Percentiles rank a stretch among this genome's conserved stretches.
These are phyloP conservation scores for Pythium chondricola DNA, from an alignment of 352 stramenopile species.

Conservation along the genomic window DNA sequence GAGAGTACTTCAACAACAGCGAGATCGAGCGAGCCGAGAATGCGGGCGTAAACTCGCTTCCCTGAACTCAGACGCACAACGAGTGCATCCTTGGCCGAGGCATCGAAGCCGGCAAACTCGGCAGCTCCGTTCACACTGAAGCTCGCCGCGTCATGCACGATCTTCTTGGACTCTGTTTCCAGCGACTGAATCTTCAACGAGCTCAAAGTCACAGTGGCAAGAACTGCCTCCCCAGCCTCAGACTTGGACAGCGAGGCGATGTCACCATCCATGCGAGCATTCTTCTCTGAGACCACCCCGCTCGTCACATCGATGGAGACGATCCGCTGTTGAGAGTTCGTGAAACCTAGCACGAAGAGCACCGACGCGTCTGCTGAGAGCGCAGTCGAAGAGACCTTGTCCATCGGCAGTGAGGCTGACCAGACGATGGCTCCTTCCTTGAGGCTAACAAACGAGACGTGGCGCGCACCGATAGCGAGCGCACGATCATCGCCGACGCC, in stretches of 20 bases:
- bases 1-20: slow-evolving; percentile 34
- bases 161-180: slow-evolving; percentile 21
- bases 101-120: slow-evolving; percentile 34
- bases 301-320: slow-evolving; percentile 15
- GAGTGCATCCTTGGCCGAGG: slow-evolving; percentile 33
- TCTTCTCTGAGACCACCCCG: not conserved
- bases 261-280: not conserved
- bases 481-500: slow-evolving; percentile 39
- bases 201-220: slow-evolving; percentile 23
- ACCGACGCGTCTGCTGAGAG: slow-evolving; percentile 39
- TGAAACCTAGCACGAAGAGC: slow-evolving; percentile 34
- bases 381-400: slow-evolving; percentile 26
- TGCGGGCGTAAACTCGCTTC: slow-evolving; percentile 53
- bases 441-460: slow-evolving; percentile 44
- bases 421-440: slow-evolving; percentile 49
- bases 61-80: slow-evolving; percentile 45
- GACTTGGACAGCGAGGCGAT: slow-evolving; percentile 26
- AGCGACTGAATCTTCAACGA: slow-evolving; percentile 33
- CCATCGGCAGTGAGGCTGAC: slow-evolving; percentile 26
- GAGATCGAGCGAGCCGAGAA: slow-evolving; percentile 31
- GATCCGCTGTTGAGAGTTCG: not conserved
- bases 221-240: slow-evolving; percentile 24
- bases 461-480: slow-evolving; percentile 38
- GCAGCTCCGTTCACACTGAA: slow-evolving; percentile 12
- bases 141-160: not conserved